Evolutionary conservation across 805 yeast genomes (phyloP).

Genomic region (Saccharomycopsis oosterbeekiorum): DNA sequence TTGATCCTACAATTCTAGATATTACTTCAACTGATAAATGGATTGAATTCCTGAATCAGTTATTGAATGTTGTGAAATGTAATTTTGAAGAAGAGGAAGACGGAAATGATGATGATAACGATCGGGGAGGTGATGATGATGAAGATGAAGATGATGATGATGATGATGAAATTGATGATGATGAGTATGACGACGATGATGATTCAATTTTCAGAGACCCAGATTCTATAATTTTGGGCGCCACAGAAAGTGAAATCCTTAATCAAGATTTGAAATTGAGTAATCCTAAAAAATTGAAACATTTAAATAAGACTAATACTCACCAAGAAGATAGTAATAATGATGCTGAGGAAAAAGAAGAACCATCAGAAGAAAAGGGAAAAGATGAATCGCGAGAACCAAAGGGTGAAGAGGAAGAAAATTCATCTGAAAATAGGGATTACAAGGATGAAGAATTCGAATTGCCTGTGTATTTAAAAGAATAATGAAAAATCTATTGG

Average conservation of each 20-base stretch:
- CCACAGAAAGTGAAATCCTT: constrained; percentile 11
- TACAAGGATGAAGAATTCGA: neutral
- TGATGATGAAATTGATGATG: constrained; percentile 9
- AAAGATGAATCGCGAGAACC: neutral
- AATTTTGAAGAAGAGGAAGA: constrained; percentile 12
- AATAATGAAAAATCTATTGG: neutral
- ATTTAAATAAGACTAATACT: neutral
- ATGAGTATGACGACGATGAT: constrained; percentile 9
- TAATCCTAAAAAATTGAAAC: constrained; percentile 12
- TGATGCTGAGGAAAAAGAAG: neutral
- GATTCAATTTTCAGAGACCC: constrained; percentile 12
- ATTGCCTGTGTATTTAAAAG: neutral
- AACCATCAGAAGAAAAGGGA: neutral
- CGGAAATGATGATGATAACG: neutral
- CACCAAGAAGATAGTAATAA: neutral
- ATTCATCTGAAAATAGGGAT: neutral
- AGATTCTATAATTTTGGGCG: constrained; percentile 12
- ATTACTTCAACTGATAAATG: constrained; percentile 5
- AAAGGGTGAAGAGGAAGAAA: neutral
- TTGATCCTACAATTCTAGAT: constrained; percentile 10
- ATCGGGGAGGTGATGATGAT: neutral
- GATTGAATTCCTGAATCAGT: constrained; percentile 2
- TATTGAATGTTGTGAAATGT: constrained; percentile 6
- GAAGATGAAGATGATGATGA: constrained; percentile 5
- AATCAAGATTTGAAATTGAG: constrained; percentile 12